phyloP scores from a whole-genome alignment of 2,329 filamentous ascomycete genomes.

The Teratosphaeria gauchensis region DNA sequence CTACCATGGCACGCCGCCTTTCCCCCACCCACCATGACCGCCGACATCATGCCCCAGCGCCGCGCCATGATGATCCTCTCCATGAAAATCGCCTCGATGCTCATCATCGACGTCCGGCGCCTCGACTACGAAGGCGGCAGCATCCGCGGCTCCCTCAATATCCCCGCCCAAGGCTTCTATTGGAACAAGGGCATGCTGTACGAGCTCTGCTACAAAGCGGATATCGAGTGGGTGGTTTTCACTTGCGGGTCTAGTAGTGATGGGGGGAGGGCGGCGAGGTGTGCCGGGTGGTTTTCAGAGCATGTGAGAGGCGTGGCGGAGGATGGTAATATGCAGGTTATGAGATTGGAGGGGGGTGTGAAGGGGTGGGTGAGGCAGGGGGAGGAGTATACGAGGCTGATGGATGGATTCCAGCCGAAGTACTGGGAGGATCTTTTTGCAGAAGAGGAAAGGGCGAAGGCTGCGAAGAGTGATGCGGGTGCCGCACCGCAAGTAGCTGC shows the following conservation, averaged over 20 bases:
- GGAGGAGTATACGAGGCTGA: conserved; percentile 26
- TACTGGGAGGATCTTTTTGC: conserved; percentile 33
- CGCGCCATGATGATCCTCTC: conserved; percentile 27
- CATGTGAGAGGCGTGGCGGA: conserved; percentile 23
- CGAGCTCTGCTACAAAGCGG: conserved; percentile 34
- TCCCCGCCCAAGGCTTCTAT: conserved; percentile 40
- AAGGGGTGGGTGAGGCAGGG: conserved; percentile 38
- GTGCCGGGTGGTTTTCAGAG: conserved; percentile 28
- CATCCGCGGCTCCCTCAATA: conserved; percentile 37
- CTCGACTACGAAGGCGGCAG: conserved; percentile 40
- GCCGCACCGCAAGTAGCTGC: neutral
- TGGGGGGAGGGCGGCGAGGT: conserved; percentile 23
- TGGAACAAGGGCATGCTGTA: conserved; percentile 36
- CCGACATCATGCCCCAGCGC: conserved; percentile 29
- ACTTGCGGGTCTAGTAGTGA: conserved; percentile 31
- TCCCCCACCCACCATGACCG: conserved; percentile 29
- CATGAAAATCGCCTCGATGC: conserved; percentile 28
- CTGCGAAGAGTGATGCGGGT: conserved; percentile 2
- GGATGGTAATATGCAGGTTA: conserved; percentile 31
- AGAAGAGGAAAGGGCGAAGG: conserved; percentile 16
- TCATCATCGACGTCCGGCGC: conserved; percentile 36
- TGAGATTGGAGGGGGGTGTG: conserved; percentile 35
- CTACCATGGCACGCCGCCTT: conserved; percentile 34
- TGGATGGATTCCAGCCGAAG: conserved; percentile 32
- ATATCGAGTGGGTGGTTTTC: conserved; percentile 38